Percentiles rank a stretch among this genome's conserved stretches.
phyloP scores from a whole-genome alignment of 2,329 filamentous ascomycete genomes.

The Knoxdaviesia proteae region DNA sequence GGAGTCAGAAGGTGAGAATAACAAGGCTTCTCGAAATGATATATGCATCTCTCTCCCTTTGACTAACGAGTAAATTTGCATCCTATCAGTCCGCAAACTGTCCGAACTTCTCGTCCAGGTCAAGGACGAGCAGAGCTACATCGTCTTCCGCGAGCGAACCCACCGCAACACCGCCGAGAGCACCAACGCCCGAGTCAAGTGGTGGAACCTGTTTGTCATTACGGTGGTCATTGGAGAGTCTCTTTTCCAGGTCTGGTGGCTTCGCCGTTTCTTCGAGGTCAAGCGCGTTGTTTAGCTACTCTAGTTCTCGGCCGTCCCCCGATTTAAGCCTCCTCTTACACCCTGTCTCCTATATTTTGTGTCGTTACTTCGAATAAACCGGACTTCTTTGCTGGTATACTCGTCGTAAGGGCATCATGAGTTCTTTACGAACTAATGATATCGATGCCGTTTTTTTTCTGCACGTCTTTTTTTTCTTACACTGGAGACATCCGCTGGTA shows the following conservation, averaged over 20 bases:
- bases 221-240: conserved; percentile 75
- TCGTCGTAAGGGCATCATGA: too few species aligned
- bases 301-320: too few species aligned
- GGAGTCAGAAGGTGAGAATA: conserved; percentile 58
- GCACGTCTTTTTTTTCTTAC: too few species aligned
- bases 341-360: too few species aligned
- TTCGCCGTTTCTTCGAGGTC: conserved; percentile 93
- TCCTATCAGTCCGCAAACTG: conserved; percentile 48
- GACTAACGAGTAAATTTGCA: not conserved
- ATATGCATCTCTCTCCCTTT: too few species aligned
- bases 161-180: conserved; percentile 98
- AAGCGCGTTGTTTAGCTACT: conserved; percentile 4
- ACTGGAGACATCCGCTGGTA: too few species aligned
- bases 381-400: too few species aligned
- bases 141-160: conserved; percentile 81
- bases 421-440: too few species aligned
- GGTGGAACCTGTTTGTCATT: conserved; percentile 98
- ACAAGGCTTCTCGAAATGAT: not conserved
- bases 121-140: conserved; percentile 96
- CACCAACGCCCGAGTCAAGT: conserved; percentile 93
- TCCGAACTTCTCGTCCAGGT: conserved; percentile 76
- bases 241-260: conserved; percentile 97
- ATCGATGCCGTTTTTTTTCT: too few species aligned
- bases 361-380: too few species aligned
- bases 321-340: too few species aligned